A percentile compares a stretch with the other conserved stretches of the same genome.
Evolutionary conservation across 108 stramenopile genomes (phyloP).

Genomic region (Discostella pseudostelligera): DNA sequence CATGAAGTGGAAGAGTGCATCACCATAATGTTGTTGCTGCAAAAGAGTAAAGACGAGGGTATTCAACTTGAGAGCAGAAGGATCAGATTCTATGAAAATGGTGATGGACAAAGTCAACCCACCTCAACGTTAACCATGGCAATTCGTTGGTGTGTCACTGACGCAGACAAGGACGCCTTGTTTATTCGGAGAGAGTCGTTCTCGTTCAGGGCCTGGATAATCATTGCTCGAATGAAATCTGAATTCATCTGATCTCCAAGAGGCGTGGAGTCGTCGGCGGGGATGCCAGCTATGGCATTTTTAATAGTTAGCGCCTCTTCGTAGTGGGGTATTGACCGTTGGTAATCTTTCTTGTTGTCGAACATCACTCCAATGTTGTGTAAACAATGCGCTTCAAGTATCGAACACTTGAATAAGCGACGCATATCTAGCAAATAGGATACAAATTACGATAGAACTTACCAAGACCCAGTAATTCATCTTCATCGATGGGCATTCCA

Average conservation of each 20-base stretch:
- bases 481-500: constrained; percentile 30
- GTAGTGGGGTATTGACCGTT: constrained; percentile 41
- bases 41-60: neutral
- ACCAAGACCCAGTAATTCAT: constrained; percentile 42
- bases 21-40: constrained; percentile 27
- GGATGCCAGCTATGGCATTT: constrained; percentile 33
- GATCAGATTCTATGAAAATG: neutral
- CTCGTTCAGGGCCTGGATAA: constrained; percentile 29
- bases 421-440: neutral
- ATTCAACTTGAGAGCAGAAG: neutral
- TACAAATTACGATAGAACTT: neutral
- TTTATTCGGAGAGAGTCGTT: constrained; percentile 11
- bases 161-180: constrained; percentile 32
- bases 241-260: constrained; percentile 11
- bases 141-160: constrained; percentile 34
- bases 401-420: neutral
- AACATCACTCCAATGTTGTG: constrained; percentile 41
- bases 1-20: constrained; percentile 31
- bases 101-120: neutral
- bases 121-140: constrained; percentile 37
- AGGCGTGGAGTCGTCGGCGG: constrained; percentile 8
- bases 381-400: constrained; percentile 29
- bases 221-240: constrained; percentile 19
- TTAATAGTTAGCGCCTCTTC: constrained; percentile 41
- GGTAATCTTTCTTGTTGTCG: constrained; percentile 39